Conservation (phyloP, 495 filamentous ascomycete species). For the Podospora pseudoanserina region DNA sequence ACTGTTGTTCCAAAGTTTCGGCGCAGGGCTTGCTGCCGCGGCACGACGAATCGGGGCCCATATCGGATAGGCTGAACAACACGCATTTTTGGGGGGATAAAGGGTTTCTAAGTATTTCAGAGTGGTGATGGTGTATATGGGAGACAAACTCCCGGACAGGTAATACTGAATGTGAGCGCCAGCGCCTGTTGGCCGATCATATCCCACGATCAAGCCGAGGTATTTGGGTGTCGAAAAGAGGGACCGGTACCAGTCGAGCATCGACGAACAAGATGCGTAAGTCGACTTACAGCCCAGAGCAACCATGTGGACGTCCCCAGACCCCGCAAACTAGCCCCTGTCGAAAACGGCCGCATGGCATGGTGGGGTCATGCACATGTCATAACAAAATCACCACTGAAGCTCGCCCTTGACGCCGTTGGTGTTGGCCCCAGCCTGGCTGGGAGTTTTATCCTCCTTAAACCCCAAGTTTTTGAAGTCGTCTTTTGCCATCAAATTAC, state of each 20-base stretch:
- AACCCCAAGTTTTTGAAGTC: conserved; percentile 91
- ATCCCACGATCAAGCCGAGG: neutral
- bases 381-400: conserved; percentile 32
- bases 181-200: neutral
- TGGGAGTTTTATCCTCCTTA: conserved; percentile 23
- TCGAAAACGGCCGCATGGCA: neutral
- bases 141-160: neutral
- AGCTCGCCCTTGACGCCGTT: conserved; percentile 45
- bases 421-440: conserved; percentile 10
- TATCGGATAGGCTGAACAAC: neutral
- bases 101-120: neutral
- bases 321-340: conserved; percentile 4
- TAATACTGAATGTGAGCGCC: neutral
- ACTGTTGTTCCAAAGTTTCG: conserved; percentile 10
- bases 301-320: neutral
- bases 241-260: neutral
- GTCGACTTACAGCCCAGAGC: neutral
- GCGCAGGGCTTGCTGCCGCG: neutral
- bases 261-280: neutral
- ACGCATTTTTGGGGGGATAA: neutral
- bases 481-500: conserved; percentile 93
- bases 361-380: conserved; percentile 1
- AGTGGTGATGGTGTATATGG: neutral
- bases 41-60: neutral
- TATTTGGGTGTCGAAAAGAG: neutral